Conservation (phyloP, 2,329 filamentous ascomycete genomes). For the Gaeumannomyces tritici region DNA sequence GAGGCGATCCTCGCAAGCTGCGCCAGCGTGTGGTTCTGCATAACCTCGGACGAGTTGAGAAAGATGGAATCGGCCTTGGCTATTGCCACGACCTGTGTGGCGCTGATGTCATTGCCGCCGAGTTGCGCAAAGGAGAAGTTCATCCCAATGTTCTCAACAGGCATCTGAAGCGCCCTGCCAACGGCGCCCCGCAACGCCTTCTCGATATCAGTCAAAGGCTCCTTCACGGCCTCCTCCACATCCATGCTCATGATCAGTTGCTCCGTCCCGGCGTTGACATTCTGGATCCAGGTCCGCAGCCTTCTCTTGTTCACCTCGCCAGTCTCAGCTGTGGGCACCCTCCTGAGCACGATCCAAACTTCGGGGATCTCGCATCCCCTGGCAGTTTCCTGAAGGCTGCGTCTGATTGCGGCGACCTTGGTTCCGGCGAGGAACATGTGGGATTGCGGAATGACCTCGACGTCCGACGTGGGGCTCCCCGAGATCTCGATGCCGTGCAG, state of each 20-base stretch:
- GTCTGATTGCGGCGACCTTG: conserved; percentile 30
- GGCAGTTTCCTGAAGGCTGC: conserved; percentile 20
- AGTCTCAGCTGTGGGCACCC: conserved; percentile 30
- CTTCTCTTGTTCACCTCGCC: conserved; percentile 31
- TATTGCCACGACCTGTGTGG: conserved; percentile 26
- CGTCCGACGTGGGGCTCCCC: conserved; percentile 19
- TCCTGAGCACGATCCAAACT: conserved; percentile 37
- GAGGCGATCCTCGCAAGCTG: conserved; percentile 27
- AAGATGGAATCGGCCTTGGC: conserved; percentile 28
- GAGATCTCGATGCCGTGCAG: conserved; percentile 18
- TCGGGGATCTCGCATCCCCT: conserved; percentile 29
- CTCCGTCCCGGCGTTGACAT: conserved; percentile 36
- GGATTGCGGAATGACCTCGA: conserved; percentile 24
- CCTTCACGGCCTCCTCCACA: conserved; percentile 22
- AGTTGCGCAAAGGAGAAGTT: conserved; percentile 29
- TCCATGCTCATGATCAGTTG: conserved; percentile 34
- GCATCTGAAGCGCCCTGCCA: conserved; percentile 25
- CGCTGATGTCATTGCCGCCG: conserved; percentile 28
- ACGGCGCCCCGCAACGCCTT: conserved; percentile 27
- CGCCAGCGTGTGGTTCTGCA: conserved; percentile 25
- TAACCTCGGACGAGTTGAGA: conserved; percentile 24
- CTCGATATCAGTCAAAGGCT: conserved; percentile 27
- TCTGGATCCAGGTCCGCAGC: conserved; percentile 44
- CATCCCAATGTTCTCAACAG: conserved; percentile 28
- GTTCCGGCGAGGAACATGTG: conserved; percentile 30